phyloP scores from a whole-genome alignment of 1,284 basidiomycete species.

The Gomphus bonarii region DNA sequence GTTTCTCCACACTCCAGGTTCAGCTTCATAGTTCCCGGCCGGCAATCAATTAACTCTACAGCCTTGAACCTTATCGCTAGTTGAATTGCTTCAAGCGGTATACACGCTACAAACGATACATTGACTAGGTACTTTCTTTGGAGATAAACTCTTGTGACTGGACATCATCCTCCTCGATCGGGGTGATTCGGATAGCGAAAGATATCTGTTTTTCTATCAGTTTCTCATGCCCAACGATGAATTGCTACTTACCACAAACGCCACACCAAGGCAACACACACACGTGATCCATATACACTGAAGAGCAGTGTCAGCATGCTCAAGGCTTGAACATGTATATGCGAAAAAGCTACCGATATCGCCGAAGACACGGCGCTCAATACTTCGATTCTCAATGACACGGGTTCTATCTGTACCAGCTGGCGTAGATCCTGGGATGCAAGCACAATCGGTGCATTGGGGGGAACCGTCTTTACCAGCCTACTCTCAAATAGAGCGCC shows the following conservation, averaged over 20 bases:
- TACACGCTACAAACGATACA: no score
- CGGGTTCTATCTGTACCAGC: constrained; percentile 35
- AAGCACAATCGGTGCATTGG: constrained; percentile 29
- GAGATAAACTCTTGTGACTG: neutral
- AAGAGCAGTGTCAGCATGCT: constrained; percentile 13
- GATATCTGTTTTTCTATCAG: neutral
- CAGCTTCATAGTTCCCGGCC: neutral
- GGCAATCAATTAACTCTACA: neutral
- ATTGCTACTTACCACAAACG: constrained; percentile 33
- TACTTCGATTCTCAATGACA: constrained; percentile 27
- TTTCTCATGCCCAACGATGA: neutral
- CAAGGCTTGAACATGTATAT: neutral
- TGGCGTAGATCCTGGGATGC: constrained; percentile 44
- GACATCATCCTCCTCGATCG: constrained; percentile 1
- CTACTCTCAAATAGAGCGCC: constrained; percentile 61
- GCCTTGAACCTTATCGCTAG: neutral
- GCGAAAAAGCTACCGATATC: constrained; percentile 34
- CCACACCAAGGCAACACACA: constrained; percentile 43
- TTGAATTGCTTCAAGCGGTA: neutral
- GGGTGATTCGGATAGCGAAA: neutral
- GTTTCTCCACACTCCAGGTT: neutral
- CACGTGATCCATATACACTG: constrained; percentile 56
- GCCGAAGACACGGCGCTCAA: constrained; percentile 39
- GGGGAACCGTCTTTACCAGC: constrained; percentile 37
- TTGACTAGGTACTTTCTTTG: neutral